Evolutionary conservation across 352 stramenopile genomes (phyloP).

Genomic region (Lagenidium sp.): DNA sequence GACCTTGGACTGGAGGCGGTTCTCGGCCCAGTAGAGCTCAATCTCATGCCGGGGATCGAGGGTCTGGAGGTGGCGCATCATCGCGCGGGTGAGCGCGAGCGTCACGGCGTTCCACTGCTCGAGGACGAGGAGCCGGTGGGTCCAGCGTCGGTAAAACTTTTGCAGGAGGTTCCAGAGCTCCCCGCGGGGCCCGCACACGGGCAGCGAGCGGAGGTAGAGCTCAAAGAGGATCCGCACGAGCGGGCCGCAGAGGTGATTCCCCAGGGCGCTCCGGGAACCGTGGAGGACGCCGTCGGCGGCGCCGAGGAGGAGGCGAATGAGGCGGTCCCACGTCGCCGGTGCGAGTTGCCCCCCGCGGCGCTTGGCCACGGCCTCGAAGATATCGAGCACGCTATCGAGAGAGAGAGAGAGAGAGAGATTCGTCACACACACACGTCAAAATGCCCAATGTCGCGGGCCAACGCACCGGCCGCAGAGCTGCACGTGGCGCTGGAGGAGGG

Average conservation of each 20-base stretch:
- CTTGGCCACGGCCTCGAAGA: slow-evolving; percentile 69
- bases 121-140: slow-evolving; percentile 77
- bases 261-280: slow-evolving; percentile 58
- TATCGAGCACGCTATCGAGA: slow-evolving; percentile 50
- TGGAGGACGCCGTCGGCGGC: slow-evolving; percentile 71
- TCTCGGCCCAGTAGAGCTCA: slow-evolving; percentile 70
- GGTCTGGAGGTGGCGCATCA: slow-evolving; percentile 66
- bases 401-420: too few species aligned
- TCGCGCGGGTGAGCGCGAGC: slow-evolving; percentile 55
- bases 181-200: slow-evolving; percentile 51
- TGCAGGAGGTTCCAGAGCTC: slow-evolving; percentile 76
- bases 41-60: slow-evolving; percentile 40
- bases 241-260: slow-evolving; percentile 64
- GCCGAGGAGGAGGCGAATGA: slow-evolving; percentile 73
- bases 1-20: slow-evolving; percentile 49
- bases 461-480: slow-evolving; percentile 60
- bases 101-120: slow-evolving; percentile 82
- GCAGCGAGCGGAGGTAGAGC: slow-evolving; percentile 64
- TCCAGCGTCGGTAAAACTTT: slow-evolving; percentile 84
- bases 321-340: slow-evolving; percentile 73
- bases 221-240: slow-evolving; percentile 75
- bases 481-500: slow-evolving; percentile 58
- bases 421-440: slow-evolving; percentile 1
- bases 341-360: slow-evolving; percentile 46
- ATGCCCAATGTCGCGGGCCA: neutral